Evolutionary conservation across 192 early-diverging fungal species (phyloP), one percentile per base, ranked within the genome.

Genomic region (Dissophora globulifera): DNA sequence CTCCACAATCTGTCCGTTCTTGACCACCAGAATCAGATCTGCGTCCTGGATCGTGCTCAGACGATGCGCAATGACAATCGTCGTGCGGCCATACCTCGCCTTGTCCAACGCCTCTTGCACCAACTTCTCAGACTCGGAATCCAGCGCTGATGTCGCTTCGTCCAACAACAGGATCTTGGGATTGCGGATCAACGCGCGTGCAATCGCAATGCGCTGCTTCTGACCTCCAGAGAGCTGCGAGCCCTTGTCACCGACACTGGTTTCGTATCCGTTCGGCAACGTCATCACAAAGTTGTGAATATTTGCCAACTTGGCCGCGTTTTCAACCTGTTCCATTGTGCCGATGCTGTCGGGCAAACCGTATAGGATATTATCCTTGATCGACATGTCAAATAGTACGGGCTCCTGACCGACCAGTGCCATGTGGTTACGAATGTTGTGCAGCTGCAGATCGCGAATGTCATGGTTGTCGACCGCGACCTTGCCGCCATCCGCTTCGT

Each of bases 341-440:
- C 69, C 75, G 13, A 67, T 61, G 3, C 61, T 48, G 20, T 79
- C 35, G 11, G 86, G 83, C 0, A 82, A 67, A 26, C 89, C 91
- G 69, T 93, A 96, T 8, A 80, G 82, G 51, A 98, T 95, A 85
- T 98, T 98, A 16, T 97, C 94, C 26, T 83, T 85, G 63, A 98
- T 92, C 25, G 89, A 84, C 74, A 93, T 81, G 81, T 95, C 93
- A 67, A 97, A 96, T 38, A 98, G 75, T 38, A 93, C 87, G 4
- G 96, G 96, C 82, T 97, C 95, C 76, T 98, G 96, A 23, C 91
- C 90, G 12, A 98, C 96, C n/a, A 98, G 80, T 17, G 93, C 91
- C 83, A 96, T 79, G 59, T 86, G 85, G 25, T 63, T 41, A 53
- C 96, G 89, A 23, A 97, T 81, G 40, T 89, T 85, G n/a, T 65